These are phyloP conservation scores for Pyrus hybrid DNA, from an alignment of 331 rosid species.

Conservation along the genomic window DNA sequence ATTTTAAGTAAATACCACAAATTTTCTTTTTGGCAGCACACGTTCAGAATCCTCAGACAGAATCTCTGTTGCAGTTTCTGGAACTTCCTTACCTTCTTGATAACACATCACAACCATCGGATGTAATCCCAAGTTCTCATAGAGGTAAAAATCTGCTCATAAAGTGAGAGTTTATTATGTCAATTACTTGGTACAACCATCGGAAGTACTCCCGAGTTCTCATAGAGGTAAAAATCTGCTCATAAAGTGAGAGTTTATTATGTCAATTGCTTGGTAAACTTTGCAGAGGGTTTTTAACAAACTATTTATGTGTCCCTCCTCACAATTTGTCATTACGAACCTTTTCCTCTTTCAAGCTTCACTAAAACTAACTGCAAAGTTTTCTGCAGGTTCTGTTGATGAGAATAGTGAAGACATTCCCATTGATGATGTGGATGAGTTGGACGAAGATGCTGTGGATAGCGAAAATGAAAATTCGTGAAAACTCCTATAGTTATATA, in stretches of 20 bases:
- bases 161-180: background rate
- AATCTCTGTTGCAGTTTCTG: conserved; percentile 65
- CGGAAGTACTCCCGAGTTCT: conserved; percentile 31
- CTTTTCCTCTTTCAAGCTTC: background rate
- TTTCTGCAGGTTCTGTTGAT: conserved; percentile 31
- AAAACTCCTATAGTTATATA: conserved; percentile 1
- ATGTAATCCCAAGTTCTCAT: conserved; percentile 27
- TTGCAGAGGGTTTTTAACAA: background rate
- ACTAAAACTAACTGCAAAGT: background rate
- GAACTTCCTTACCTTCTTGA: conserved; percentile 90
- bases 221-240: conserved; percentile 38
- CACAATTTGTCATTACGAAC: too few relatives aligned
- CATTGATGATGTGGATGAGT: conserved; percentile 67
- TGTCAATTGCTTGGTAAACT: background rate
- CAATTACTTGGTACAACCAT: too few relatives aligned
- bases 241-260: background rate
- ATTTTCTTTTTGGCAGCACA: conserved; percentile 31
- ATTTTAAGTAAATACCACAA: background rate
- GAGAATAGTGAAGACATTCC: conserved; percentile 61
- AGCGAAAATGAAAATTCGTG: conserved; percentile 15
- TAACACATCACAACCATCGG: conserved; percentile 32
- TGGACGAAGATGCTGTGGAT: conserved; percentile 34
- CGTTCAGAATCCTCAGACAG: conserved; percentile 79
- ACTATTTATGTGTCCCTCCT: too few relatives aligned
- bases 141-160: conserved; percentile 37